Conservation (phyloP, 371 early-diverging fungal species). For the Apophysomyces variabilis region DNA sequence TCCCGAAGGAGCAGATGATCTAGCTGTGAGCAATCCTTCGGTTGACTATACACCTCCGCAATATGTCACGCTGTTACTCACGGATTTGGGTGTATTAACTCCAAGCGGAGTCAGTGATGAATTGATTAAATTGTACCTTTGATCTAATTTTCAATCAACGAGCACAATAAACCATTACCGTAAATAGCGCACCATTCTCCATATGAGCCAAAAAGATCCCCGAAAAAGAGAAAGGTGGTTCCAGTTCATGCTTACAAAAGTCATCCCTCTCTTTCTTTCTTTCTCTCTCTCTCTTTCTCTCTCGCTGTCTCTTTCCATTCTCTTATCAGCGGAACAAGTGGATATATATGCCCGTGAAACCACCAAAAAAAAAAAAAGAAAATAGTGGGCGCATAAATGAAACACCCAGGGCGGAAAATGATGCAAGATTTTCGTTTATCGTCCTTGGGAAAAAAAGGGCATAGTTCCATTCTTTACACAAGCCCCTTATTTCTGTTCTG, state of each 20-base stretch:
- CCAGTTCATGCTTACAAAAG: too few relatives aligned
- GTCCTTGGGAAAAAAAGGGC: neutral
- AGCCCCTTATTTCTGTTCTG: neutral
- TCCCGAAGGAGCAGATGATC: conserved; percentile 48
- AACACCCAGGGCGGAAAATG: neutral
- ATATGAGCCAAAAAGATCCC: too few relatives aligned
- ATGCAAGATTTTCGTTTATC: neutral
- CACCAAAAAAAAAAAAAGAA: too few relatives aligned
- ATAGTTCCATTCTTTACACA: too few relatives aligned
- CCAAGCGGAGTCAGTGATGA: conserved; percentile 93
- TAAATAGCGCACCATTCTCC: too few relatives aligned
- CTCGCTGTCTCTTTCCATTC: neutral
- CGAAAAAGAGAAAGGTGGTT: too few relatives aligned
- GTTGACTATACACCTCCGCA: conserved; percentile 97
- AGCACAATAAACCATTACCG: too few relatives aligned
- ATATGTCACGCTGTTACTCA: conserved; percentile 88
- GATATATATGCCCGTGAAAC: too few relatives aligned
- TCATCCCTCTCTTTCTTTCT: too few relatives aligned
- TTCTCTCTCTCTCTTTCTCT: neutral
- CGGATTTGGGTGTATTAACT: conserved; percentile 93
- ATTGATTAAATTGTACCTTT: conserved; percentile 84
- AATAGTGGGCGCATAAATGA: conserved; percentile 5
- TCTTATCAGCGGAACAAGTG: neutral
- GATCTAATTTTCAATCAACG: conserved; percentile 23
- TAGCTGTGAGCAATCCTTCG: conserved; percentile 69